Evolutionary conservation across 1,284 basidiomycete genomes (phyloP).

Genomic region (Xerocomus nothofagi): DNA sequence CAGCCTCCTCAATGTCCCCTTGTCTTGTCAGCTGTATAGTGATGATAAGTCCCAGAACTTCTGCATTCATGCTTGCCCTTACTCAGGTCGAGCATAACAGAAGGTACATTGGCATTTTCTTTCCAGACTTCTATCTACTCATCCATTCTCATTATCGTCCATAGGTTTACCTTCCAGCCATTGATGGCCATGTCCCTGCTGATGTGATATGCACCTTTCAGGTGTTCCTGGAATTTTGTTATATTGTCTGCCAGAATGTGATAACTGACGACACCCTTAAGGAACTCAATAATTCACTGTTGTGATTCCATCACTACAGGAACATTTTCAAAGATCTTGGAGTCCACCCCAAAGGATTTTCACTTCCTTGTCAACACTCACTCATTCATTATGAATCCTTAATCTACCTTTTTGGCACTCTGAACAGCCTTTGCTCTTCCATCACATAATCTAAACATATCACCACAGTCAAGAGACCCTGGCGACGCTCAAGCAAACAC

Average conservation of each 20-base stretch:
- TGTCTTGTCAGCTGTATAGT: no score
- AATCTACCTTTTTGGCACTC: background rate
- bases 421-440: background rate
- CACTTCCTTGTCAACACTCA: conserved; percentile 2
- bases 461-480: background rate
- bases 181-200: conserved; percentile 1
- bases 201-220: background rate
- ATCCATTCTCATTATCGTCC: no score
- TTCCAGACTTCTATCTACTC: no score
- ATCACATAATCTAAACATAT: conserved; percentile 1
- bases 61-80: no score
- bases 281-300: background rate
- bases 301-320: background rate
- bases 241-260: background rate
- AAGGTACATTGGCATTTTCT: no score
- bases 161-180: conserved; percentile 11
- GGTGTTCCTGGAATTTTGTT: conserved; percentile 6
- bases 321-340: conserved; percentile 1
- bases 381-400: background rate
- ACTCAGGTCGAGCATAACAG: no score
- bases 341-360: no score
- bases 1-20: no score
- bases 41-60: no score
- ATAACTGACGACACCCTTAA: background rate
- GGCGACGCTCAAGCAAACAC: background rate